Evolutionary conservation across 352 stramenopile genomes (phyloP), one percentile per base, ranked within the genome.

Genomic region (Phytophthora pinifolia): DNA sequence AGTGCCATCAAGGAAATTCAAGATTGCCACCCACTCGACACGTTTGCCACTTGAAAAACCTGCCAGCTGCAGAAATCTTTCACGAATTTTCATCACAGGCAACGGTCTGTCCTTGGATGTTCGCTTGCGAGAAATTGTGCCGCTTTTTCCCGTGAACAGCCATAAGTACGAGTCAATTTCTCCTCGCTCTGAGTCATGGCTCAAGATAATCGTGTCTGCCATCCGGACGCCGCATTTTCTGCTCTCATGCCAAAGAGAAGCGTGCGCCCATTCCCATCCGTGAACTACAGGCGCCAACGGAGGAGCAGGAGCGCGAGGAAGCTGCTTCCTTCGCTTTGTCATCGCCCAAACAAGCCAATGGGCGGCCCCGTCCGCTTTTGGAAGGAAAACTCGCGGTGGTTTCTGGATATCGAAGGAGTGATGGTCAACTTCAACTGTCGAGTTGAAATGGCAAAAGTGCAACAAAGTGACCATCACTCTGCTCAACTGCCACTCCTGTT

Each of bases 71-170:
- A 72, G 48, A 51, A 86, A 79, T 25, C 75, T 60, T n/a, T 86
- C 75, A 1, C 68, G 58, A 18, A 79, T 67, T 45, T 74, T 73
- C n/a, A 29, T 29, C 5, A 72, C 46, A 10, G 59, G 54, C 31
- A 79, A 31, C 1, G 35, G 45, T 18, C 43, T 48, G 46, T 64
- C 54, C 9, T 67, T 38, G 3, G 43, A 39, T 27, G 51, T 47
- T 33, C 79, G 78, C 63, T 80, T 86, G 30, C 72, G 66, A 25
- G 63, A 52, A 36, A 84, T 54, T 7, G 59, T 32, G 6, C 73
- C 73, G 30, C 68, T 80, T 61, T 80, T 86, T 1, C 71, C 57
- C 8, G 70, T 82, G 49, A 80, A 79, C 9, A 86, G n/a, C 75
- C 75, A 86, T 25, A 64, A 46, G 22, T 47, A 67, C 17, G 56